phyloP scores from a whole-genome alignment of 176 grass and related monocot species.

The Rhynchospora pubera region DNA sequence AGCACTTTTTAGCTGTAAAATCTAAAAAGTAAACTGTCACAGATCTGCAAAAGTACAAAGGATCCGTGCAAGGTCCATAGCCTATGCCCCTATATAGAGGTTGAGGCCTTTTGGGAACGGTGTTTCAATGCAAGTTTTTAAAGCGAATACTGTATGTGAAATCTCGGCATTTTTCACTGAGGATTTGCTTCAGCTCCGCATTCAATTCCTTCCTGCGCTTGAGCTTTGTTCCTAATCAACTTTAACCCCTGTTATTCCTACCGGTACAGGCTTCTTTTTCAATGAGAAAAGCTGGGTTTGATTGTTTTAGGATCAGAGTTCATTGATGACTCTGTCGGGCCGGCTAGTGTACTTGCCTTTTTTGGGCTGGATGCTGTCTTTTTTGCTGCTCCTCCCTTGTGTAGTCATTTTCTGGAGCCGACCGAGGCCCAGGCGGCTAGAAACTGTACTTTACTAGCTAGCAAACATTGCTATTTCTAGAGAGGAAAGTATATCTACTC shows the following conservation, averaged over 20 bases:
- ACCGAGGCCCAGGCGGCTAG: neutral
- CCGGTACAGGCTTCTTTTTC: neutral
- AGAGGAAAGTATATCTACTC: neutral
- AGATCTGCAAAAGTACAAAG: neutral
- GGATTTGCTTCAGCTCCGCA: neutral
- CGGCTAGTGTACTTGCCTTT: neutral
- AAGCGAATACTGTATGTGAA: neutral
- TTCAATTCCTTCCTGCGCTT: neutral
- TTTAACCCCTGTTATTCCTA: neutral
- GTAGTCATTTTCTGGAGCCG: constrained; percentile 1
- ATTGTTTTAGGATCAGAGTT: no score
- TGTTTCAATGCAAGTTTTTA: neutral
- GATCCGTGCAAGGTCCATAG: neutral
- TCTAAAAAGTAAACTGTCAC: neutral
- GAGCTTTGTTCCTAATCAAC: neutral
- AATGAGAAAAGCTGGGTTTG: neutral
- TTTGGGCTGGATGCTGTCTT: no score
- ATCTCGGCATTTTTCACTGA: neutral
- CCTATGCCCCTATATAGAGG: neutral
- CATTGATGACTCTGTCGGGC: neutral
- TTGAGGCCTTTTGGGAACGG: neutral
- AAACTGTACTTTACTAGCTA: neutral
- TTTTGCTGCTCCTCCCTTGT: no score
- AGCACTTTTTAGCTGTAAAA: neutral
- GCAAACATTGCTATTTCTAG: neutral